phyloP scores from a whole-genome alignment of 2,329 filamentous ascomycete genomes.

The Rutstroemia sydowiana region DNA sequence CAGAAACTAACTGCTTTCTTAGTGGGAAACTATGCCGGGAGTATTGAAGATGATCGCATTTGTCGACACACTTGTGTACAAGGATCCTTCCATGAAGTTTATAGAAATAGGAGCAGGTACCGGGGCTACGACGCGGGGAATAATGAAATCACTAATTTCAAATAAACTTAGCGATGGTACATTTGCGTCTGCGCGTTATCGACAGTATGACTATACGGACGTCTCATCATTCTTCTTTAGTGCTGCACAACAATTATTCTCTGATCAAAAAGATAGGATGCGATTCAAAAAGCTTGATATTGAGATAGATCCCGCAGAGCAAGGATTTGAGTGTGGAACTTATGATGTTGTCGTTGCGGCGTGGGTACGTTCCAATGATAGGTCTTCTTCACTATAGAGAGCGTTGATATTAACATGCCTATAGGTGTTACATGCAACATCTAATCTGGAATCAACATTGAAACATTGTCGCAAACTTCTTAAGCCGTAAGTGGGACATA shows the following conservation, averaged over 20 bases:
- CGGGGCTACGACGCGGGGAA: background rate
- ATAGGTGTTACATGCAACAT: slow-evolving; percentile 19
- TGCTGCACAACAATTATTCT: slow-evolving; percentile 27
- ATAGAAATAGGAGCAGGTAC: slow-evolving; percentile 19
- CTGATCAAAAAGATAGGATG: slow-evolving; percentile 16
- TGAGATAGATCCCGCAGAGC: slow-evolving; percentile 8
- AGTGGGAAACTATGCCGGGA: background rate
- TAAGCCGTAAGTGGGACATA: slow-evolving; percentile 14
- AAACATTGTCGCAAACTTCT: slow-evolving; percentile 26
- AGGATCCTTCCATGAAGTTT: slow-evolving; percentile 15
- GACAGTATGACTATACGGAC: slow-evolving; percentile 30
- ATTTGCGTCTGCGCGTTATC: background rate
- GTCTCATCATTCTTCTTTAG: slow-evolving; percentile 37
- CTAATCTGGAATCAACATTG: slow-evolving; percentile 19
- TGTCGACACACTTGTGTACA: slow-evolving; percentile 10
- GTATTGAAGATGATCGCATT: background rate
- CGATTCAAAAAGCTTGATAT: slow-evolving; percentile 28
- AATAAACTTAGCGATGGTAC: background rate
- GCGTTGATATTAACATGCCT: background rate
- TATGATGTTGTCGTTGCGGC: slow-evolving; percentile 23
- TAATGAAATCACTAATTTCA: background rate
- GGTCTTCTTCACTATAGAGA: background rate
- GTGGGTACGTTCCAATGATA: slow-evolving; percentile 21
- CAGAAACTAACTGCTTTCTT: background rate
- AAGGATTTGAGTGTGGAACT: slow-evolving; percentile 14